Percentiles rank a stretch among this genome's conserved stretches.
phyloP scores from a whole-genome alignment of 768 basidiomycete species.

The Tricholoma hemisulphureum region DNA sequence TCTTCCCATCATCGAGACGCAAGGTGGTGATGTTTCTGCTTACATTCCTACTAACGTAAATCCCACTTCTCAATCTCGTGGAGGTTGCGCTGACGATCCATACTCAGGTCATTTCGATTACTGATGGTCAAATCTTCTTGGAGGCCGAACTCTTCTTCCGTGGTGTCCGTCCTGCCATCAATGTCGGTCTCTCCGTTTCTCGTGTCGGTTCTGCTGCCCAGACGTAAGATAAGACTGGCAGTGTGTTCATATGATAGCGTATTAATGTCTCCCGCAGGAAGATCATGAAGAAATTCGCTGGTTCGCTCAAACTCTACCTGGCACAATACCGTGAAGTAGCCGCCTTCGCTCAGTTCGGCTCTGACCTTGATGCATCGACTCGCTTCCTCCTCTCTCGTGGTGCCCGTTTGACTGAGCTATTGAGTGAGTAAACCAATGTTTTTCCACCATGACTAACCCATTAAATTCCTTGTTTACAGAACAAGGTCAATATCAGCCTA shows the following conservation, averaged over 20 bases:
- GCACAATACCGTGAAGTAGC: slow-evolving; percentile 99
- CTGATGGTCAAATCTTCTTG: slow-evolving; percentile 99
- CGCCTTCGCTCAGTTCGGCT: slow-evolving; percentile 99
- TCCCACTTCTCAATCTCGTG: slow-evolving; percentile 10
- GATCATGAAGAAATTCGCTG: slow-evolving; percentile 99
- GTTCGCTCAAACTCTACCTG: slow-evolving; percentile 99
- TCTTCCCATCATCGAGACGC: slow-evolving; percentile 99
- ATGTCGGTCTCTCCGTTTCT: slow-evolving; percentile 99
- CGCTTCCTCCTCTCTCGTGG: slow-evolving; percentile 98
- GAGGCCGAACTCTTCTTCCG: slow-evolving; percentile 99
- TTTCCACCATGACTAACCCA: neutral
- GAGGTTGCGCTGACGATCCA: slow-evolving; percentile 10
- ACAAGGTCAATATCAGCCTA: slow-evolving; percentile 97
- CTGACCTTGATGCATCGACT: slow-evolving; percentile 98
- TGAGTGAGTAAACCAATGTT: slow-evolving; percentile 53
- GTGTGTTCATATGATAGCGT: neutral
- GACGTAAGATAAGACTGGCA: slow-evolving; percentile 62
- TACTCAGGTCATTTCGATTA: slow-evolving; percentile 94
- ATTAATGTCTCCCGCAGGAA: slow-evolving; percentile 48
- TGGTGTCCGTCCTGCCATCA: slow-evolving; percentile 99
- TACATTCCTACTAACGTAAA: slow-evolving; percentile 93
- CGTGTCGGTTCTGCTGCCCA: slow-evolving; percentile 99
- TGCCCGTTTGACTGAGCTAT: slow-evolving; percentile 95
- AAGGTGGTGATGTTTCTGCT: slow-evolving; percentile 99
- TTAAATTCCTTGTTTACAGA: slow-evolving; percentile 47